Conservation (phyloP, 352 stramenopile species). For the Phytophthora rubi region DNA sequence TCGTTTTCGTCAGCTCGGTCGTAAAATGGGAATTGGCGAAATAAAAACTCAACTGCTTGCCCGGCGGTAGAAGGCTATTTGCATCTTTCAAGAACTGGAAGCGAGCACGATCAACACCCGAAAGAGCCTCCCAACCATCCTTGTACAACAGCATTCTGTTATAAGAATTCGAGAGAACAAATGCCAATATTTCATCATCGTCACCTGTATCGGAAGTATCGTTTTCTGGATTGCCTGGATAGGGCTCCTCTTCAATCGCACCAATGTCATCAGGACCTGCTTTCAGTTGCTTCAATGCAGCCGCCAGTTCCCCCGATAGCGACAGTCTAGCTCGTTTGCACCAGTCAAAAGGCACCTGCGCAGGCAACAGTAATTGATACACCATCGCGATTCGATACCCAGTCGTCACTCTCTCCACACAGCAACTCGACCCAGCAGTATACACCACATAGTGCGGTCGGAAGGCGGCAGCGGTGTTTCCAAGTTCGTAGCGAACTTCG, state of each 20-base stretch:
- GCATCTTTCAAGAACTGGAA: not conserved
- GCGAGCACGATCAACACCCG: slow-evolving; percentile 9
- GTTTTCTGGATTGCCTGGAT: not conserved
- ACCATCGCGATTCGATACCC: slow-evolving; percentile 5
- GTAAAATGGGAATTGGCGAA: not conserved
- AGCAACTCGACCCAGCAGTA: slow-evolving; percentile 1
- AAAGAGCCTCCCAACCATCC: not conserved
- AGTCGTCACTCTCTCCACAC: slow-evolving; percentile 12
- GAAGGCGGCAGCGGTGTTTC: not conserved
- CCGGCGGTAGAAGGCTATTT: slow-evolving; percentile 8
- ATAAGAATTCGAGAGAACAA: slow-evolving; percentile 9
- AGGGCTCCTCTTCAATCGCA: not conserved
- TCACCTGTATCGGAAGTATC: not conserved
- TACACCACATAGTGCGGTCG: slow-evolving; percentile 18
- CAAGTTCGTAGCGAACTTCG: not conserved
- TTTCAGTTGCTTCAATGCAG: slow-evolving; percentile 2
- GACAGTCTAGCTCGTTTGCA: not conserved
- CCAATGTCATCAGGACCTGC: not conserved
- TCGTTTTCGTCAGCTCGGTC: not conserved
- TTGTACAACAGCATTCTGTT: not conserved
- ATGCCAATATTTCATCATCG: not conserved
- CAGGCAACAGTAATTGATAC: slow-evolving; percentile 13
- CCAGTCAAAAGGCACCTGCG: not conserved
- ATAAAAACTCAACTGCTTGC: slow-evolving; percentile 19
- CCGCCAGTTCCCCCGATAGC: not conserved